phyloP scores from a whole-genome alignment of 352 stramenopile species.

The Aphanomyces stellatus region DNA sequence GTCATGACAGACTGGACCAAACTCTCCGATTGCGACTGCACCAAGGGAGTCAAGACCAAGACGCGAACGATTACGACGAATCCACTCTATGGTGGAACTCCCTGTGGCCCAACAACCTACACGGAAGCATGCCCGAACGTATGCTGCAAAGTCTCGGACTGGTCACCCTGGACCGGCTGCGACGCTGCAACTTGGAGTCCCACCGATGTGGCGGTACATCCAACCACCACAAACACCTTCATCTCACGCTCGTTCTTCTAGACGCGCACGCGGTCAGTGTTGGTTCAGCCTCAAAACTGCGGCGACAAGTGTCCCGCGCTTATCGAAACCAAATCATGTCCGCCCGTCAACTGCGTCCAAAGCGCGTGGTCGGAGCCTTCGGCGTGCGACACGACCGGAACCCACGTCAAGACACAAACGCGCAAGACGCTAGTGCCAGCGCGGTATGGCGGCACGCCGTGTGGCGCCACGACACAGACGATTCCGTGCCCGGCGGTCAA shows the following conservation, averaged over 20 bases:
- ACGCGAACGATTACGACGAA: constrained; percentile 31
- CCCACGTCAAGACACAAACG: background rate
- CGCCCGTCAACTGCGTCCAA: constrained; percentile 26
- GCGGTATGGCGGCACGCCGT: background rate
- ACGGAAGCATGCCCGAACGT: constrained; percentile 25
- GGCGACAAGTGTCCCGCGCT: constrained; percentile 32
- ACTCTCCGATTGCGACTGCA: constrained; percentile 27
- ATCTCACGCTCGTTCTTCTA: too few relatives aligned
- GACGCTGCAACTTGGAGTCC: too few relatives aligned
- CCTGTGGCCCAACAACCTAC: constrained; percentile 33
- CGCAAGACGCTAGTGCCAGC: background rate
- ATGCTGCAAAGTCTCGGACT: constrained; percentile 41
- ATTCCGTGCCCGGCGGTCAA: constrained; percentile 31
- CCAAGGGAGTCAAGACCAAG: constrained; percentile 23
- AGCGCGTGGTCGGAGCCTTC: constrained; percentile 32
- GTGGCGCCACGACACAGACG: background rate
- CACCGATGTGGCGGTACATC: too few relatives aligned
- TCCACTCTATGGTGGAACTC: constrained; percentile 29
- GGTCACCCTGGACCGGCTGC: constrained; percentile 36
- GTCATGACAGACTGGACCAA: constrained; percentile 42
- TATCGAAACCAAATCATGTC: constrained; percentile 21
- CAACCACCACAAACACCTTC: too few relatives aligned
- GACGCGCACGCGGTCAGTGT: background rate
- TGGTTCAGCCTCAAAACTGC: constrained; percentile 10
- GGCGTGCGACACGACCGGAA: background rate